Conservation (phyloP, 2,329 filamentous ascomycete species). For the Onygena corvina region DNA sequence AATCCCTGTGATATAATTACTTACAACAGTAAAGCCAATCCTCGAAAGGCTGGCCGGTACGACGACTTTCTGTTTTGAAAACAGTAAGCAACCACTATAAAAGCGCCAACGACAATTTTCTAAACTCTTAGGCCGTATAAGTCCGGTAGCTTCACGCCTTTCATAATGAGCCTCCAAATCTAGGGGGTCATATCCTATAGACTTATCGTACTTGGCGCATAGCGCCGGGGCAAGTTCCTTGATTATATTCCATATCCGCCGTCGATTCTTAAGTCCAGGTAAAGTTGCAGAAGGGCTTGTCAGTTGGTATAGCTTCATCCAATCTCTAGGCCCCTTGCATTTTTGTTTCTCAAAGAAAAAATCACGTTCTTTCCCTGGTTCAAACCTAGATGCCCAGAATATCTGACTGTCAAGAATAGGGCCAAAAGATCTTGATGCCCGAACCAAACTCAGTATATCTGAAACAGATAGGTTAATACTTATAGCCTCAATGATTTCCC, state of each 20-base stretch:
- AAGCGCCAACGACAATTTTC: neutral
- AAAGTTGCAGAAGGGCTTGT: neutral
- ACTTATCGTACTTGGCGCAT: neutral
- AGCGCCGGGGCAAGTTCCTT: neutral
- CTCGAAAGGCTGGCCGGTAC: neutral
- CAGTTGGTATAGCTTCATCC: neutral
- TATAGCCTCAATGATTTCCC: constrained; percentile 4
- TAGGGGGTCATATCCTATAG: neutral
- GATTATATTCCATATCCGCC: neutral
- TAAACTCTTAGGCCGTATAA: neutral
- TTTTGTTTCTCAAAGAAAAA: neutral
- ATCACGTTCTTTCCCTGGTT: neutral
- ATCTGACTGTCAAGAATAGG: neutral
- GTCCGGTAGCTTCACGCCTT: neutral
- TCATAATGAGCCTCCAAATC: neutral
- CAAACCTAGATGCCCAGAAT: constrained; percentile 7
- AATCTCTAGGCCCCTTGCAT: neutral
- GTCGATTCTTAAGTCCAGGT: neutral
- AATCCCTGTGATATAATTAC: neutral
- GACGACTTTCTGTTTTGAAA: neutral
- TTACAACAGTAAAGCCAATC: neutral
- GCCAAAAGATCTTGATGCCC: neutral
- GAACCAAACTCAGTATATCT: neutral
- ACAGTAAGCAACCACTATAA: neutral
- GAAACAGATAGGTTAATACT: neutral